Evolutionary conservation across 2,329 filamentous ascomycete genomes (phyloP), one percentile per base, ranked within the genome.

Genomic region (Cladophialophora carrionii): DNA sequence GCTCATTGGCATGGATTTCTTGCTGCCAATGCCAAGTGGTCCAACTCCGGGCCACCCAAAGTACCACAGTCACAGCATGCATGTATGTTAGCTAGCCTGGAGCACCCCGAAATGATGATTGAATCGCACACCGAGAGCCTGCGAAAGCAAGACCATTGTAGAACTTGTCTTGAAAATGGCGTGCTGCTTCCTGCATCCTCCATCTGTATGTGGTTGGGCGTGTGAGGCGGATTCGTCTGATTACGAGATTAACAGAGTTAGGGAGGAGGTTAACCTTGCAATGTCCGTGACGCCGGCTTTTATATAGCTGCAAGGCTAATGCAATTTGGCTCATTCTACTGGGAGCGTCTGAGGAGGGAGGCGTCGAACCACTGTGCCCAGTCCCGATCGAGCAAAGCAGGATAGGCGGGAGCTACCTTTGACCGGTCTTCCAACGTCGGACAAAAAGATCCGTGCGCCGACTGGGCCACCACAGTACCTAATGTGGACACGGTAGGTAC

Each of bases 301-400:
- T 34, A 60, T 52, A 43, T 60, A 60, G 57, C 57, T 60, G 57
- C 57, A 60, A 60, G 57, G 57, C 57, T 60, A 60, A 52, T 26
- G 7, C 4, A 41, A n/a, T 43, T 22, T 31, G 43, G 17, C 26
- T 29, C 31, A 31, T 32, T 22, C 26, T 8, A 58, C 26, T 32
- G 56, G 48, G 22, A 7, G 17, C 26, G 17, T 32, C 24, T 31
- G 52, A 10, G 29, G 6, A 24, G 29, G 52, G 32, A 17, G 31
- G 17, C 10, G 9, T 29, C 26, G 26, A 32, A 4, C 3, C 6
- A 26, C 29, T n/a, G 31, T 29, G 6, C 26, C 26, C 26, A 29
- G 26, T 29, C 3, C 26, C 26, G 26, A 29, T 29, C 26, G 26
- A 29, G n/a, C 29, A 12, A 12, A 55, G 52, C 26, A 8, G 49